Conservation (phyloP, 805 yeast species). For the Candida oleophila region DNA sequence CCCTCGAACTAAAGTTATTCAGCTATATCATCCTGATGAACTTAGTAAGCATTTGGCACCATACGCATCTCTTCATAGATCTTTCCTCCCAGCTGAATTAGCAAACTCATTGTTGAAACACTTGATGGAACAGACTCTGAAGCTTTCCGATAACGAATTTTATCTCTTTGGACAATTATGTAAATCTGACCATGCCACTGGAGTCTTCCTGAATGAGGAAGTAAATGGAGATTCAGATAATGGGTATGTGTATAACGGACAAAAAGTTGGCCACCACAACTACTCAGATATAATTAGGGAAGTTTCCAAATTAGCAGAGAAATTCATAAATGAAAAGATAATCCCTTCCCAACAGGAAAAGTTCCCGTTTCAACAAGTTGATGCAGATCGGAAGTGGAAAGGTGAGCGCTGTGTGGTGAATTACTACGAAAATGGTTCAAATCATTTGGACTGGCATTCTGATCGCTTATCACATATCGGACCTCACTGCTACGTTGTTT, state of each 20-base stretch:
- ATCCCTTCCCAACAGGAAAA: slow-evolving; percentile 23
- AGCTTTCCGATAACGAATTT: slow-evolving; percentile 48
- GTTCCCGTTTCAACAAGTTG: slow-evolving; percentile 37
- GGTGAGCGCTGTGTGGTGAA: slow-evolving; percentile 58
- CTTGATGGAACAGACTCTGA: slow-evolving; percentile 39
- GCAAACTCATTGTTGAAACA: slow-evolving; percentile 46
- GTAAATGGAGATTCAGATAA: neutral
- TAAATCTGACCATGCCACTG: slow-evolving; percentile 53
- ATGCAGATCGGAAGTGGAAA: slow-evolving; percentile 39
- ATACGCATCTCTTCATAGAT: slow-evolving; percentile 48
- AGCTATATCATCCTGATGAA: slow-evolving; percentile 8
- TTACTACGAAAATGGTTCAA: slow-evolving; percentile 47
- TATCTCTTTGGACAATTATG: slow-evolving; percentile 64
- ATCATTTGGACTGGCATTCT: slow-evolving; percentile 71
- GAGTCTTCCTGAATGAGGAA: slow-evolving; percentile 15
- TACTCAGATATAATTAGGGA: slow-evolving; percentile 42
- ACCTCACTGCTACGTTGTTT: slow-evolving; percentile 66
- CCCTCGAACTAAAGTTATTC: neutral
- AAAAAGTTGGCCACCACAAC: slow-evolving; percentile 16
- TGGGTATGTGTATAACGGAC: slow-evolving; percentile 40
- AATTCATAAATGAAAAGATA: slow-evolving; percentile 35
- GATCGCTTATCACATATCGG: slow-evolving; percentile 74
- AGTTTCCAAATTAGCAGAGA: slow-evolving; percentile 39
- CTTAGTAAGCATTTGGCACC: slow-evolving; percentile 36
- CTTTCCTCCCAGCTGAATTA: slow-evolving; percentile 51